phyloP scores from a whole-genome alignment of 1,139 yeast genomes.

The Komagataea norvegica region DNA sequence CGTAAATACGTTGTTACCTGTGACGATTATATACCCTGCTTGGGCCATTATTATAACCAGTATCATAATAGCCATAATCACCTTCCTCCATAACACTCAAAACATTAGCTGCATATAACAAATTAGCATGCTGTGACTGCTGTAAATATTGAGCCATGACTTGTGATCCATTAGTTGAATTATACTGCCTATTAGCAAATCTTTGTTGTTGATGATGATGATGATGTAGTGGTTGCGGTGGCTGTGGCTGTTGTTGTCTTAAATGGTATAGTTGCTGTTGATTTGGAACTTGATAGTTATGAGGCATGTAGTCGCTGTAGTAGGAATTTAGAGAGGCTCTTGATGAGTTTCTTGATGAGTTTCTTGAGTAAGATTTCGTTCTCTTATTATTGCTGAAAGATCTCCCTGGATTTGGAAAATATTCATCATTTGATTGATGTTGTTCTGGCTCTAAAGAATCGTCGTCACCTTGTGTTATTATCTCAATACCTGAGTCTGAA shows the following conservation, averaged over 20 bases:
- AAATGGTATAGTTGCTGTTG: constrained; percentile 5
- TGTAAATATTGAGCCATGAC: constrained; percentile 77
- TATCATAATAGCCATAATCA: constrained; percentile 16
- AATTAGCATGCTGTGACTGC: constrained; percentile 58
- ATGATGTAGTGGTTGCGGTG: constrained; percentile 4
- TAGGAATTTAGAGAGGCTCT: constrained; percentile 18
- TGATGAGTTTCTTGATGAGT: constrained; percentile 17
- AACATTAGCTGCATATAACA: constrained; percentile 52
- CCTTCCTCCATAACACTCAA: constrained; percentile 34
- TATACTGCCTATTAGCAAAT: constrained; percentile 19
- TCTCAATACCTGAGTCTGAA: constrained; percentile 1
- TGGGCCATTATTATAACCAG: constrained; percentile 1
- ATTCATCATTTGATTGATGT: too few species aligned
- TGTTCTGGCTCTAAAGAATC: too few species aligned
- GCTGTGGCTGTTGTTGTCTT: constrained; percentile 6
- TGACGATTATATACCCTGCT: not conserved
- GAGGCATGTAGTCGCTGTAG: constrained; percentile 11
- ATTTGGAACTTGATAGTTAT: constrained; percentile 14
- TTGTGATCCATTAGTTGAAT: constrained; percentile 58
- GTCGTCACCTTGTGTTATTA: constrained; percentile 2
- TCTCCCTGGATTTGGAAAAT: too few species aligned
- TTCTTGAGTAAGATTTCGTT: constrained; percentile 5
- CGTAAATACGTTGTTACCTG: too few species aligned
- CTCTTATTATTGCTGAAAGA: too few species aligned
- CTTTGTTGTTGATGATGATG: constrained; percentile 8